Conservation (phyloP, 2,329 filamentous ascomycete species). For the Epichloe amarillans region DNA sequence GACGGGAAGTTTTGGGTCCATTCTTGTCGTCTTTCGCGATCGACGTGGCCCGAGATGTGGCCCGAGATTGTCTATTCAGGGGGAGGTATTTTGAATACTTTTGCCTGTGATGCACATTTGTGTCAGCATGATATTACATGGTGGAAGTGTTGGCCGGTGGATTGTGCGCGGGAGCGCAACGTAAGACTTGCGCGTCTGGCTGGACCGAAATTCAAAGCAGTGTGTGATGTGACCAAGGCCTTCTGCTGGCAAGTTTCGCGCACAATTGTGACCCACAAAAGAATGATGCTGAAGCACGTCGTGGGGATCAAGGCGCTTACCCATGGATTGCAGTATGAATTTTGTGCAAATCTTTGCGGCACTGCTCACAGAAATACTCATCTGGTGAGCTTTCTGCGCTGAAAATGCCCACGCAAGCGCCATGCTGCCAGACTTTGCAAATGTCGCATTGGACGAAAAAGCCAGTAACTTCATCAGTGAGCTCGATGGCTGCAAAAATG, state of each 20-base stretch:
- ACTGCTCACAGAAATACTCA: slow-evolving; percentile 96
- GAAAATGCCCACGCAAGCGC: slow-evolving; percentile 93
- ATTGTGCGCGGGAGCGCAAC: not conserved
- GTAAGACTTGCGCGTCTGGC: not conserved
- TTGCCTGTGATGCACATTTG: slow-evolving; percentile 32
- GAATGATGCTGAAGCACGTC: not conserved
- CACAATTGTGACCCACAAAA: not conserved
- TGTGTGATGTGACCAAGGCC: not conserved
- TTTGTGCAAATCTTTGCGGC: slow-evolving; percentile 80
- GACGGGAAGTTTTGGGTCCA: slow-evolving; percentile 43
- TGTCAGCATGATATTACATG: slow-evolving; percentile 20
- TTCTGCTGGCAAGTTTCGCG: not conserved
- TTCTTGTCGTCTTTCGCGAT: slow-evolving; percentile 48
- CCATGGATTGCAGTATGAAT: slow-evolving; percentile 70
- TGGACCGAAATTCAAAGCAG: no score
- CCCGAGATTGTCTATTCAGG: slow-evolving; percentile 41
- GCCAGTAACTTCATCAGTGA: slow-evolving; percentile 77
- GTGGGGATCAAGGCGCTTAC: slow-evolving; percentile 39
- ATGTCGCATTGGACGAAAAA: slow-evolving; percentile 97
- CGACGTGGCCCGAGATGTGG: slow-evolving; percentile 49
- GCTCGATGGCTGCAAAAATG: slow-evolving; percentile 44
- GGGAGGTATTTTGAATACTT: slow-evolving; percentile 54
- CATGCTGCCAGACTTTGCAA: slow-evolving; percentile 98
- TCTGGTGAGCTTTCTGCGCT: slow-evolving; percentile 87
- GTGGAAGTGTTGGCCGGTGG: slow-evolving; percentile 2